Evolutionary conservation across 108 stramenopile genomes (phyloP), one percentile per base, ranked within the genome.

Genomic region (Nitzschia sp.): DNA sequence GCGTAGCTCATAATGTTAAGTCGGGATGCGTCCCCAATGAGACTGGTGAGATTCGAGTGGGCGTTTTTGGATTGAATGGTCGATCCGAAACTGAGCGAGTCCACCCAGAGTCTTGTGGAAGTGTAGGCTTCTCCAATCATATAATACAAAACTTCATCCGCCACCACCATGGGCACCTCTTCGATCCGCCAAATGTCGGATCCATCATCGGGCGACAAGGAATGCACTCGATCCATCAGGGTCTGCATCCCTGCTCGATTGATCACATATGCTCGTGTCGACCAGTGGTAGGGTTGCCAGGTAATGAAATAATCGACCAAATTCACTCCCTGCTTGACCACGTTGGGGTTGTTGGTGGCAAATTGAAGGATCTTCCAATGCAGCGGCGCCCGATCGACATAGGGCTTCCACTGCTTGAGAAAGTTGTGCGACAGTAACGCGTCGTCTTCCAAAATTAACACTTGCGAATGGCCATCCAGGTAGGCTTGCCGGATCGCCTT

Each of bases 11-110:
- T 61, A 22, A 34, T 44, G 60, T 41, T 45, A n/a, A 50, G 16
- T 8, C 44, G n/a, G 19, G 60, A 38, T 19, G 60, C n/a, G 21
- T 19, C 41, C 21, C 60, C 60, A 25, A 61, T 34, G 1, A 61
- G 22, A 17, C 19, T 21, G 13, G 60, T 61, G 13, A 61, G 38
- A 34, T 61, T 61, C 17, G 36, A 44, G 26, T 61, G 60, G n/a
- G 60, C 60, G 45, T 61, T 61, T 41, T 41, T 61, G 41, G 60
- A 61, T 44, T 61, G 60, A 45, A 61, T 61, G 41, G 41, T 61
- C 1, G 60, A 61, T 3, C 41, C 60, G 45, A 61, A 61, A 26
- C 41, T 45, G 23, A 34, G n/a, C 1, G 60, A 19, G 9, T 61
- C 60, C 1, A 61, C 60, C 60, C 60, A 61, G 21, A 61, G 32